These are phyloP conservation scores for Backusella australiensis DNA, from an alignment of 192 early-diverging fungal species.

Conservation along the genomic window DNA sequence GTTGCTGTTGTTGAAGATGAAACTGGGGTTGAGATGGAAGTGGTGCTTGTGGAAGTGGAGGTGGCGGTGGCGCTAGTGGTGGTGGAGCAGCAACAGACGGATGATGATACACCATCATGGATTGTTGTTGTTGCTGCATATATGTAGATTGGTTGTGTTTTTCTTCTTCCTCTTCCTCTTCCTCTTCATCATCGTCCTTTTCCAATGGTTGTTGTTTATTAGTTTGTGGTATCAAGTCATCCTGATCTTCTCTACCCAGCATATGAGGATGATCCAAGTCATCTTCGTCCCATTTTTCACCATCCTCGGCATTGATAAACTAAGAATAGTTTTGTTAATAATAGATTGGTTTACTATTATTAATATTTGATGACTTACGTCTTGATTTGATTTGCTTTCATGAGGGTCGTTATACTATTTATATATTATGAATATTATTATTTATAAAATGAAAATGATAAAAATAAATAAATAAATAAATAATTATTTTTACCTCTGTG, in stretches of 20 bases:
- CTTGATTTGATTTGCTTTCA: constrained; percentile 42
- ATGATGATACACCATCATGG: neutral
- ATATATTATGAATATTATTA: neutral
- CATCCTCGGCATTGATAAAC: constrained; percentile 29
- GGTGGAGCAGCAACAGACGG: neutral
- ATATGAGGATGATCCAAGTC: neutral
- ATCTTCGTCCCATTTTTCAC: constrained; percentile 16
- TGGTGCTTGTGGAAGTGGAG: neutral
- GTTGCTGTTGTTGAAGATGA: neutral
- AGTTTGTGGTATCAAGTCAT: neutral
- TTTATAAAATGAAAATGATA: neutral
- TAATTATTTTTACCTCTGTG: constrained; percentile 58
- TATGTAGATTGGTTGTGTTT: neutral
- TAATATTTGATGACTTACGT: constrained; percentile 20
- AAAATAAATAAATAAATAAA: neutral
- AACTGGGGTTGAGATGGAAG: neutral
- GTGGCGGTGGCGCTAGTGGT: neutral
- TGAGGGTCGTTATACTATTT: constrained; percentile 38
- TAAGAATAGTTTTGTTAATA: neutral
- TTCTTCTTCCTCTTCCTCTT: neutral
- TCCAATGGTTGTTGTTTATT: neutral
- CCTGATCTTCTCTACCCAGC: neutral
- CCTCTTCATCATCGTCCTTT: neutral
- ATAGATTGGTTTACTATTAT: neutral
- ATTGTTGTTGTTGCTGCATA: constrained; percentile 18